Evolutionary conservation across 2,329 filamentous ascomycete genomes (phyloP).

Genomic region (Phialocephala subalpina): DNA sequence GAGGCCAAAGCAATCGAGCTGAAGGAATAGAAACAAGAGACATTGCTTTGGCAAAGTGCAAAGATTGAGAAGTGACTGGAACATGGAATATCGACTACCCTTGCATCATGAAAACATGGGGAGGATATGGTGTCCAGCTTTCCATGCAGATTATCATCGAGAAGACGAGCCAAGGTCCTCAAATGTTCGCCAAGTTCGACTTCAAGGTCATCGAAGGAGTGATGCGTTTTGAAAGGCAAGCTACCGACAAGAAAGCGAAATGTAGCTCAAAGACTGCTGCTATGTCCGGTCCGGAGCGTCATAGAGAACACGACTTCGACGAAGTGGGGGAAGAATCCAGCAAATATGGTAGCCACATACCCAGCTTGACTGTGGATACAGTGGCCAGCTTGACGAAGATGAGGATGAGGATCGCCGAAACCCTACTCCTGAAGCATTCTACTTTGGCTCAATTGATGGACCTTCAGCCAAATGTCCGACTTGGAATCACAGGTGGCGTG

Average conservation of each 20-base stretch:
- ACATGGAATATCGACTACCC: conserved; percentile 23
- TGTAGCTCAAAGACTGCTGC: background rate
- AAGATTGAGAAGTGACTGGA: conserved; percentile 32
- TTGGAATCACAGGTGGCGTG: conserved; percentile 21
- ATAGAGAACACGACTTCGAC: background rate
- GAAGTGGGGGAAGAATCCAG: conserved; percentile 9
- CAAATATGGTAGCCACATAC: no score
- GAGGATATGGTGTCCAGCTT: background rate
- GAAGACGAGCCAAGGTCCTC: conserved; percentile 9
- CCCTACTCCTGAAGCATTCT: conserved; percentile 27
- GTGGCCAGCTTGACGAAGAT: background rate
- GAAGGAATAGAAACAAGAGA: conserved; percentile 33
- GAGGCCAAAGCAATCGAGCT: conserved; percentile 2
- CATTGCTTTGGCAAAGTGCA: conserved; percentile 25
- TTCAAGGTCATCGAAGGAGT: conserved; percentile 22
- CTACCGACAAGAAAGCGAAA: background rate
- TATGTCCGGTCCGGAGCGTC: background rate
- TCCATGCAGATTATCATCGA: conserved; percentile 17
- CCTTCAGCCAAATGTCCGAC: conserved; percentile 17
- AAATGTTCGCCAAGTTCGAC: conserved; percentile 32
- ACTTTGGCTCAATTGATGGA: conserved; percentile 7
- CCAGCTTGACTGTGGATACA: conserved; percentile 12
- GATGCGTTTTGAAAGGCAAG: conserved; percentile 25
- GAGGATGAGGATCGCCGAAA: conserved; percentile 18
- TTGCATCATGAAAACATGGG: conserved; percentile 15